These are phyloP conservation scores for Polychytrium aggregatum DNA, from an alignment of 192 early-diverging fungal genomes.

Conservation along the genomic window DNA sequence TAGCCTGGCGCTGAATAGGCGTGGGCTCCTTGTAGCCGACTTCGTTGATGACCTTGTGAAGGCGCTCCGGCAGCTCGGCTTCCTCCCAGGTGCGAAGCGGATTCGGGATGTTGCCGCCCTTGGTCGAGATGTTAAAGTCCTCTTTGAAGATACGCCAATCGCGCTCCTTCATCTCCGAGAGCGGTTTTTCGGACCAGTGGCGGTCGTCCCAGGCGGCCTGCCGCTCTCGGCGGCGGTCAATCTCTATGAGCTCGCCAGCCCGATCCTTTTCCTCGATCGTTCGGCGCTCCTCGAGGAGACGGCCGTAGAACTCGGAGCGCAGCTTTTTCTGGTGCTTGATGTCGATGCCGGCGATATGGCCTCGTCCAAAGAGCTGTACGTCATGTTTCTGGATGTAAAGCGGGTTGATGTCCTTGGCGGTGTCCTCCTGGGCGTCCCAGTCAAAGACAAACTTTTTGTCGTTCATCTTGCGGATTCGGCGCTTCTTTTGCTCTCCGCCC, in stretches of 20 bases:
- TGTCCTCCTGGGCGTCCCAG: slow-evolving; percentile 93
- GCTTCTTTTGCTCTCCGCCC: slow-evolving; percentile 59
- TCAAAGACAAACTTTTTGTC: slow-evolving; percentile 97
- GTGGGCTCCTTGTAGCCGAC: slow-evolving; percentile 92
- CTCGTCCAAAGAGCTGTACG: slow-evolving; percentile 74
- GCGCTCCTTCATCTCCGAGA: slow-evolving; percentile 85
- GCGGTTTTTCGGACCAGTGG: slow-evolving; percentile 88
- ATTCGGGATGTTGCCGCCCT: slow-evolving; percentile 85
- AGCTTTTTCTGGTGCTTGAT: slow-evolving; percentile 58
- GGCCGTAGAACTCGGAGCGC: slow-evolving; percentile 57
- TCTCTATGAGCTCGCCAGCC: slow-evolving; percentile 14
- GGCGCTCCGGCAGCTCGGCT: slow-evolving; percentile 51
- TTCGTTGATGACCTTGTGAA: slow-evolving; percentile 65
- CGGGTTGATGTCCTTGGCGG: slow-evolving; percentile 84
- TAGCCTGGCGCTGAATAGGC: slow-evolving; percentile 94
- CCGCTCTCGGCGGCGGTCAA: slow-evolving; percentile 37
- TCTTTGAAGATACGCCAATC: slow-evolving; percentile 99
- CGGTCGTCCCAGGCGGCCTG: slow-evolving; percentile 75
- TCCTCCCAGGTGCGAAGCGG: slow-evolving; percentile 86
- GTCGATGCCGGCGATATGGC: slow-evolving; percentile 78
- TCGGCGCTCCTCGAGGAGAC: slow-evolving; percentile 34
- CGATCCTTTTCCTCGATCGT: slow-evolving; percentile 46
- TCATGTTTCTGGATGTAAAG: slow-evolving; percentile 65
- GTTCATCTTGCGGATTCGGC: slow-evolving; percentile 71
- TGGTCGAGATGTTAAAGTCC: slow-evolving; percentile 91